These are phyloP conservation scores for Parmelia sp. DNA, from an alignment of 495 filamentous ascomycete species.

Conservation along the genomic window DNA sequence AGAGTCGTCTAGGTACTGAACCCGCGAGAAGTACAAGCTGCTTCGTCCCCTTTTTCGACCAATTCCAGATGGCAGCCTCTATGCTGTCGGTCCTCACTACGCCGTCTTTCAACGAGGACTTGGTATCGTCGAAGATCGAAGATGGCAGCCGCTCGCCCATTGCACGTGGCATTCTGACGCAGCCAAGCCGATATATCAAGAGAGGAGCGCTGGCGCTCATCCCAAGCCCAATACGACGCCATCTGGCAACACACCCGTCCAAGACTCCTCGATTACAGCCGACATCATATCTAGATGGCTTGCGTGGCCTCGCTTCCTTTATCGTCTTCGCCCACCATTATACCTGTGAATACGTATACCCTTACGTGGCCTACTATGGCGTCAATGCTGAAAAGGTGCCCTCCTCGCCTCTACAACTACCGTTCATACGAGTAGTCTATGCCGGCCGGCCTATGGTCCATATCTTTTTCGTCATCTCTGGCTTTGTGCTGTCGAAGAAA, in stretches of 20 bases:
- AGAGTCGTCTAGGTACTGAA: no score
- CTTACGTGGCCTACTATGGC: neutral
- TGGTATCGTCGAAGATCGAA: no score
- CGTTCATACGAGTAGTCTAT: neutral
- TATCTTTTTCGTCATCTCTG: neutral
- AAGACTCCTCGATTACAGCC: neutral
- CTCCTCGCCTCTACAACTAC: neutral
- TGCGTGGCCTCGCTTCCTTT: conserved; percentile 8
- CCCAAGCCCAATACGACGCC: neutral
- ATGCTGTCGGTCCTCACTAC: no score
- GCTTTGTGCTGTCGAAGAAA: neutral
- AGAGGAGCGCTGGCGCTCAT: no score
- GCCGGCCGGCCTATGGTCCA: neutral
- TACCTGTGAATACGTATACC: neutral
- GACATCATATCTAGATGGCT: conserved; percentile 10
- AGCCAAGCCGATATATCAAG: no score
- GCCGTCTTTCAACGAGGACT: no score
- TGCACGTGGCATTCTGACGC: no score
- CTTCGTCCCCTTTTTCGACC: no score
- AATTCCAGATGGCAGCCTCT: no score
- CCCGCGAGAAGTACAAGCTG: no score
- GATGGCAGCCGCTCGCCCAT: no score
- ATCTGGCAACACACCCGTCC: no score
- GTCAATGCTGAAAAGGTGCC: neutral
- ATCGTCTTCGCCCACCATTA: neutral